Base-by-base conservation (phyloP, 495 filamentous ascomycete species). In the Aspergillus wentii region DNA sequence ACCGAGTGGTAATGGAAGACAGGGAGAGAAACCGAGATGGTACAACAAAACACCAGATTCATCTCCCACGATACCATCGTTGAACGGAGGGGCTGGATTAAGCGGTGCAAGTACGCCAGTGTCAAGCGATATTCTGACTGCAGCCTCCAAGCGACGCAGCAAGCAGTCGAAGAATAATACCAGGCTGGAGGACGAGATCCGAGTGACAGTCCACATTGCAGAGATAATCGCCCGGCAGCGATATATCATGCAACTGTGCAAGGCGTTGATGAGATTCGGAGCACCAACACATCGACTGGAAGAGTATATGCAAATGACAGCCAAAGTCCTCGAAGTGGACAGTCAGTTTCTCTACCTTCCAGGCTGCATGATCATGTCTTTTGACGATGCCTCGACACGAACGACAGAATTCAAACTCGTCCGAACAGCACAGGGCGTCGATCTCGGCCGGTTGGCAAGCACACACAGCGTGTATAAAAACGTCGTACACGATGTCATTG, bases 331-430 rank as follows among this genome's bases (percentile, higher is more conserved):
- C 17, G 83, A 88, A 52, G 83, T 95, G 25, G 85, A 94, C 39
- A 85, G 80, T 30, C 88, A 94, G 46, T 95, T 88, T 51, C 62
- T 94, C 14, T 95, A 94, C 61, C 75, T 94, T 3, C 90, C 90
- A 1, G 86, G 86, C 9, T 91, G 85, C 54, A 95, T 95, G 89
- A 82, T 95, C 46, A 83, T 94, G 53, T 87, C 86, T 1, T 95
- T 95, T 47, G 89, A 94, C 52, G 89, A 95, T 64, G 74, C 79
- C 6, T 75, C 79, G 11, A 92, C 86, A 1, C 85, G 94, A 45
- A 95, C 89, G 1, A 85, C 88, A 7, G 89, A 94, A 52, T 82
- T 95, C 35, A 90, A 91, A 56, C 76, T 96, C 19, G 80, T 96
- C 13, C 79, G 85, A 8, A 69, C 77, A 2, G 60, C 58, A 1